A percentile compares a stretch with the other conserved stretches of the same genome.
These are phyloP conservation scores for Auxenochlorella pyrenoidosa DNA, from an alignment of 139 green algal species.

Conservation along the genomic window DNA sequence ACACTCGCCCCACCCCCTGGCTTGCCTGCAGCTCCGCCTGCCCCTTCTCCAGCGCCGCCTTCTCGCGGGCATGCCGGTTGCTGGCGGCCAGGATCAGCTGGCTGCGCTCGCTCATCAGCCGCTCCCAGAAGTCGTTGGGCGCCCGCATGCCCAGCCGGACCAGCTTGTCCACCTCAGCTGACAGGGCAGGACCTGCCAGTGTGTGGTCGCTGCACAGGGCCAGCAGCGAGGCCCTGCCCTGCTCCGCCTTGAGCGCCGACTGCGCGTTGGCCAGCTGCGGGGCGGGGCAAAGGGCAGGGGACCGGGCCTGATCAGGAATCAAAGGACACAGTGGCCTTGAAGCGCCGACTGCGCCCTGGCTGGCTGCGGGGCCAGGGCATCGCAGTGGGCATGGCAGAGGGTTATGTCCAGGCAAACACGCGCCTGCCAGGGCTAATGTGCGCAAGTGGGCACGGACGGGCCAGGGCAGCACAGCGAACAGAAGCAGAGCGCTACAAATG, in stretches of 20 bases:
- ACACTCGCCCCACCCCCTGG: background rate
- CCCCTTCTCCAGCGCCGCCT: background rate
- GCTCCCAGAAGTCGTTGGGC: conserved; percentile 29
- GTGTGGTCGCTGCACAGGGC: background rate
- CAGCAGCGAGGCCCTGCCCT: background rate
- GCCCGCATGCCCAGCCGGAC: conserved; percentile 10
- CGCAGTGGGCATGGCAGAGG: no score
- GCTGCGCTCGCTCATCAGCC: conserved; percentile 26
- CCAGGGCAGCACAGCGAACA: no score
- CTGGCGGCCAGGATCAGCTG: background rate
- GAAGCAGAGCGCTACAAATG: no score
- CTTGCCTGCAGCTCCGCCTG: conserved; percentile 13
- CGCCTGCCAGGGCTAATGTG: no score
- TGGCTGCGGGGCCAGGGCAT: no score
- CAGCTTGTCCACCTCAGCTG: conserved; percentile 12
- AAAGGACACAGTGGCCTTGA: no score
- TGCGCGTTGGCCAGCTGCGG: background rate
- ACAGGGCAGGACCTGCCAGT: background rate
- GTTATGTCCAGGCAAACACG: no score
- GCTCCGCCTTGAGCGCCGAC: conserved; percentile 1
- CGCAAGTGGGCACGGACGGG: no score
- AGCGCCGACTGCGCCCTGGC: no score
- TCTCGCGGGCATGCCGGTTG: background rate
- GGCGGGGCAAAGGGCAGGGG: no score
- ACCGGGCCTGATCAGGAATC: no score